A percentile compares a stretch with the other conserved stretches of the same genome.
These are phyloP conservation scores for Tetraselmis striata DNA, from an alignment of 139 green algal genomes.

Conservation along the genomic window DNA sequence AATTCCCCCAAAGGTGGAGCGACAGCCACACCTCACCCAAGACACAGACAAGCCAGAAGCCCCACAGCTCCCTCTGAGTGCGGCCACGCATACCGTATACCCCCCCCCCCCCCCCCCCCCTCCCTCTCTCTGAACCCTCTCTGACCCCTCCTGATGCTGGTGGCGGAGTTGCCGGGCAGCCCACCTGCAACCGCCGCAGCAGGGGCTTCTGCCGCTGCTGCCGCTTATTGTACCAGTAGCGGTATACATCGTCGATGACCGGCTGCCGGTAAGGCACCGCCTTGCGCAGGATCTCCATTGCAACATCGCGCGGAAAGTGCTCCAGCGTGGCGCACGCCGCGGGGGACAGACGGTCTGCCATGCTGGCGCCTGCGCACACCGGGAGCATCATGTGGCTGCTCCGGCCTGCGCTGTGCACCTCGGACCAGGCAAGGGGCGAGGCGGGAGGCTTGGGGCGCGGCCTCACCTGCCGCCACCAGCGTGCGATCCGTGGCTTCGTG, in stretches of 20 bases:
- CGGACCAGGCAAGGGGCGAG: too few relatives aligned
- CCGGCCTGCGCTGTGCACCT: too few relatives aligned
- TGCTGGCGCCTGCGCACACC: background rate
- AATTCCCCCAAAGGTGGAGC: conserved; percentile 11
- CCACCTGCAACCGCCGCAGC: conserved; percentile 69
- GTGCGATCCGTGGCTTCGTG: conserved; percentile 51
- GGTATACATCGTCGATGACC: conserved; percentile 64
- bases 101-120: too few relatives aligned
- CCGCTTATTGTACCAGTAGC: conserved; percentile 87
- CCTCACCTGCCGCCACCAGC: conserved; percentile 27
- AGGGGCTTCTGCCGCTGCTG: conserved; percentile 66
- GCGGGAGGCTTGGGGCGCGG: background rate
- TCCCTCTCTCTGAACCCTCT: too few relatives aligned
- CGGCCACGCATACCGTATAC: too few relatives aligned
- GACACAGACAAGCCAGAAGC: too few relatives aligned
- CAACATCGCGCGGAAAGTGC: conserved; percentile 59
- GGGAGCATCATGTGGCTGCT: too few relatives aligned
- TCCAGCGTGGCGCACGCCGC: conserved; percentile 53
- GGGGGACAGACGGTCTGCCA: background rate
- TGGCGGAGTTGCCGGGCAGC: background rate
- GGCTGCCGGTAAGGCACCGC: conserved; percentile 7
- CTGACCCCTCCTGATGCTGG: too few relatives aligned
- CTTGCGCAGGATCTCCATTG: conserved; percentile 44
- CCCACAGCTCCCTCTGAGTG: too few relatives aligned
- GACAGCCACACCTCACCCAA: too few relatives aligned